Base-by-base conservation (phyloP, 495 filamentous ascomycete genomes). In the Aspergillus affinis region DNA sequence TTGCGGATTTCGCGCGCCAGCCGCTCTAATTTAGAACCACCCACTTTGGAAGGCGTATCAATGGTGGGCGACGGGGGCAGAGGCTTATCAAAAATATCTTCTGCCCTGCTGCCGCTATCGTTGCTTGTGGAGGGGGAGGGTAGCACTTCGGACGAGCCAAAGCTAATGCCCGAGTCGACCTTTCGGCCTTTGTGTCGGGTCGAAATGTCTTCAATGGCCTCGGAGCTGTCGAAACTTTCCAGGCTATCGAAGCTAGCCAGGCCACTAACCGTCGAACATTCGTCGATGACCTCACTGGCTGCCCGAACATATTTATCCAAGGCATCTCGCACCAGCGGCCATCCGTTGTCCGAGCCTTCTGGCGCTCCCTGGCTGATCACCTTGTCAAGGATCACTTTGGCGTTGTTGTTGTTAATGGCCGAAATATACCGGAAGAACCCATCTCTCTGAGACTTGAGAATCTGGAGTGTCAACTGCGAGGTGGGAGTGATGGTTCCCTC, bases 381-480 rank as follows among this genome's bases (percentile, higher is more conserved):
- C 21, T 77, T 80, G 13, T 82, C 70, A 46, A 91, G 74, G 51
- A 87, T 74, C 15, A 65, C 67, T 17, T 41, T 41, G 9, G 78
- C 75, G 45, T 87, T 88, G 58, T 84, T 81, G 58, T 77, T 79
- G 55, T 87, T 82, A 26, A 88, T 83, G 19, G 68, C 77, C 29
- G 76, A 78, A 64, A 91, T 89, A 63, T 85, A 89, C 4, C 78
- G 74, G 76, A 89, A 90, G 68, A 89, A 90, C 1, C 79, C 81
- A 48, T 84, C 78, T 8, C 88, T 84, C 61, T 91, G 86, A 6
- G 73, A 68, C 45, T 76, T 75, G 21, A 90, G 79, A 3, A 82
- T 75, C 4, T 76, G 65, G 5, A 75, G 69, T 6, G 82, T 85
- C 58, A 89, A 74, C 51, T 83, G 78, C n/a, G 78, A 64, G 19